These are phyloP conservation scores for Trichosporon inkin DNA, from an alignment of 1,284 basidiomycete genomes.

Conservation along the genomic window DNA sequence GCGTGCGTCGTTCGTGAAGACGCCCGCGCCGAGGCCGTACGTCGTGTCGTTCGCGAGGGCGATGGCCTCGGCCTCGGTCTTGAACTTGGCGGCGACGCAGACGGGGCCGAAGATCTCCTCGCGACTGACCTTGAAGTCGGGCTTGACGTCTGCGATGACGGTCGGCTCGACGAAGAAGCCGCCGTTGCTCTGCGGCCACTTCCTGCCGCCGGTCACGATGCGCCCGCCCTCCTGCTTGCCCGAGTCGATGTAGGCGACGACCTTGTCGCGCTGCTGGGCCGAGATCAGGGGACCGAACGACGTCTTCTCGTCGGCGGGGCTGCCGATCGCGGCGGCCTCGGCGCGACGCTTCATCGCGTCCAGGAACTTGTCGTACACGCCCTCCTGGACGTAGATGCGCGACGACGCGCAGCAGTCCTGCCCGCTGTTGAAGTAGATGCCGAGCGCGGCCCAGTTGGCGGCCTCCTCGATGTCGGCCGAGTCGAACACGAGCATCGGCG, in stretches of 20 bases:
- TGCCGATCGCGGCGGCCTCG: slow-evolving; percentile 64
- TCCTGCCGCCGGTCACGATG: slow-evolving; percentile 68
- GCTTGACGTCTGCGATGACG: slow-evolving; percentile 42
- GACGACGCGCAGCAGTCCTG: slow-evolving; percentile 48
- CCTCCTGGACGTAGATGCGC: slow-evolving; percentile 69
- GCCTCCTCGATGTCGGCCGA: slow-evolving; percentile 66
- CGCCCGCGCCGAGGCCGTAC: slow-evolving; percentile 80
- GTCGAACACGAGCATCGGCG: slow-evolving; percentile 52
- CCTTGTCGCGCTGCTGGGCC: slow-evolving; percentile 78
- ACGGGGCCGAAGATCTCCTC: slow-evolving; percentile 55
- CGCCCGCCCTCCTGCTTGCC: slow-evolving; percentile 84
- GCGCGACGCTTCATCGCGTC: slow-evolving; percentile 63
- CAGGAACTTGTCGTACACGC: slow-evolving; percentile 75
- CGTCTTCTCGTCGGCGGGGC: slow-evolving; percentile 66
- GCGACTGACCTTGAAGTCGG: slow-evolving; percentile 38
- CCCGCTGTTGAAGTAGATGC: slow-evolving; percentile 40
- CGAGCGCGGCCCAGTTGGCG: slow-evolving; percentile 52
- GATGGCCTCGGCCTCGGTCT: slow-evolving; percentile 53
- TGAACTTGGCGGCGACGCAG: slow-evolving; percentile 49
- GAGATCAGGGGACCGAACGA: slow-evolving; percentile 79
- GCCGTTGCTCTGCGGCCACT: slow-evolving; percentile 34
- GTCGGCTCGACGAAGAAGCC: slow-evolving; percentile 51
- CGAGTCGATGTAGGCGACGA: slow-evolving; percentile 81
- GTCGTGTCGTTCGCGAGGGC: slow-evolving; percentile 73
- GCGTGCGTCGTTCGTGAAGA: slow-evolving; percentile 78